Conservation (phyloP, 1,284 basidiomycete genomes). For the Lignosus rhinocerotis region DNA sequence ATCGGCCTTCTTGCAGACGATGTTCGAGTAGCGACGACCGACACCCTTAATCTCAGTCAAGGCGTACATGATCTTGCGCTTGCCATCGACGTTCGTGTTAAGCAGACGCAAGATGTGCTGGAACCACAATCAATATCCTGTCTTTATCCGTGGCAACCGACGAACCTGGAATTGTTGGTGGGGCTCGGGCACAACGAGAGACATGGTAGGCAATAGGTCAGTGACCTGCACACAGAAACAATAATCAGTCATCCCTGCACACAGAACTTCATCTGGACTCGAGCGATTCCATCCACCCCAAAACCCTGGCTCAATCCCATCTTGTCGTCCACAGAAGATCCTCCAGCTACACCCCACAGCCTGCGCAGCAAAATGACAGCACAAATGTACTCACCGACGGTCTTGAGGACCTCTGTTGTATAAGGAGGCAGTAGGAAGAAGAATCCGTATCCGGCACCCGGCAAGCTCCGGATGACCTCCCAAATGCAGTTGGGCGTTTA, state of each 20-base stretch:
- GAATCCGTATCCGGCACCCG: not conserved
- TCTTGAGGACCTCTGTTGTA: constrained; percentile 25
- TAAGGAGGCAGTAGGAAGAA: constrained; percentile 13
- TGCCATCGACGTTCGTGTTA: constrained; percentile 99
- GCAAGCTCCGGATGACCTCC: too few relatives aligned
- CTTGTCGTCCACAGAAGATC: not conserved
- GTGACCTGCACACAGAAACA: constrained; percentile 11
- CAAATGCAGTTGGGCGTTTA: not conserved
- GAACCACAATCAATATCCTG: not conserved
- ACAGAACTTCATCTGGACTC: constrained; percentile 22
- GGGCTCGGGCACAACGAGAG: constrained; percentile 90
- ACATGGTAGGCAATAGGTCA: constrained; percentile 56
- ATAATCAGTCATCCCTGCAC: constrained; percentile 18
- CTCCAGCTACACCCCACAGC: not conserved
- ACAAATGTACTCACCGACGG: constrained; percentile 20
- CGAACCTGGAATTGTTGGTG: constrained; percentile 91
- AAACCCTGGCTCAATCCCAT: not conserved
- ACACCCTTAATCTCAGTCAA: constrained; percentile 99
- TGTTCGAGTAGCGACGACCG: constrained; percentile 96
- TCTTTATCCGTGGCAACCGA: too few relatives aligned
- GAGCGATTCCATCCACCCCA: constrained; percentile 17
- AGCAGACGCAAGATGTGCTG: constrained; percentile 98
- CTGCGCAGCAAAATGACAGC: constrained; percentile 6
- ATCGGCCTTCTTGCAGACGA: constrained; percentile 99
- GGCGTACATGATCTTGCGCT: constrained; percentile 98